Conservation (phyloP, 257 asterid genomes). For the Voacanga thouarsii region DNA sequence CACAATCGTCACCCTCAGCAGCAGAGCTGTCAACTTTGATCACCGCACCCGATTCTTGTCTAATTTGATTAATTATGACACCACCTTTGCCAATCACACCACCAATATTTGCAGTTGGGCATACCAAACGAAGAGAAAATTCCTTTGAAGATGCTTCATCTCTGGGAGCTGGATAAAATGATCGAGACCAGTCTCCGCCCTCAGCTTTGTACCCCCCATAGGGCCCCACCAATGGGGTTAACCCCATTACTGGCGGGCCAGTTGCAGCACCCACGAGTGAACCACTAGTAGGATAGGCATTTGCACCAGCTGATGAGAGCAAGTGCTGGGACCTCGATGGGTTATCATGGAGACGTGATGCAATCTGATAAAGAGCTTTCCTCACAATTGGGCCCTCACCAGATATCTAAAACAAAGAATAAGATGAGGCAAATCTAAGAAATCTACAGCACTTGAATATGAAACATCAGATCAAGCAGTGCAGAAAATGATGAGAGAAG, state of each 20-base stretch:
- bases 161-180: constrained; percentile 70
- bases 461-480: neutral
- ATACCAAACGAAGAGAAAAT: constrained; percentile 71
- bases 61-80: constrained; percentile 70
- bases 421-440: constrained; percentile 6
- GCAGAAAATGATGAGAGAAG: neutral
- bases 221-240: constrained; percentile 64
- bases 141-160: constrained; percentile 67
- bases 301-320: constrained; percentile 66
- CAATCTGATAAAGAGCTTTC: constrained; percentile 77
- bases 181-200: constrained; percentile 66
- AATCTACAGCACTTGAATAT: neutral
- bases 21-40: constrained; percentile 83
- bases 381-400: constrained; percentile 74
- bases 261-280: constrained; percentile 59
- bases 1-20: constrained; percentile 82
- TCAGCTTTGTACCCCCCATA: constrained; percentile 89
- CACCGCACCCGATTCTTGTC: constrained; percentile 86
- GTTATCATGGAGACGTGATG: constrained; percentile 81
- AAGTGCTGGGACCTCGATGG: constrained; percentile 90
- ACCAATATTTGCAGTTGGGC: constrained; percentile 81
- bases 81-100: constrained; percentile 98
- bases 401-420: constrained; percentile 51
- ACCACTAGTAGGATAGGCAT: constrained; percentile 56
- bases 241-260: constrained; percentile 74